Base-by-base conservation (phyloP, 352 stramenopile species). In the Thalassiosira mediterranea region DNA sequence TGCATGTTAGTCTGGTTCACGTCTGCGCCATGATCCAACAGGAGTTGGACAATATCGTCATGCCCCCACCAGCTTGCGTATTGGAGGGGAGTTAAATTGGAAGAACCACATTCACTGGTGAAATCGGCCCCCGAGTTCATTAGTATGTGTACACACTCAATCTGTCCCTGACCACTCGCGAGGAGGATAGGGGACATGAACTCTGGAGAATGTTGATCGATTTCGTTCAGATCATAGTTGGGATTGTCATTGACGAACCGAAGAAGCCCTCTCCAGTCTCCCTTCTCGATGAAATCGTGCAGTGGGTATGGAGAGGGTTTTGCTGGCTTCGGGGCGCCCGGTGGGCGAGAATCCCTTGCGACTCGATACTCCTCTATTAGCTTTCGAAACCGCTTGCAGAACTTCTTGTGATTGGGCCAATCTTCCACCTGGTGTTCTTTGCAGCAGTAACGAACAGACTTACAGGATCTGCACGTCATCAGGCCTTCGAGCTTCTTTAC, bases 341-440 rank as follows among this genome's bases (percentile, higher is more conserved):
- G 37, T 8, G 37, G 37, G 15, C 37, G 37, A 15, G 37, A 15
- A 44, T 44, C 37, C 8, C 37, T 8, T 15, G 15, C 37, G 8
- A 44, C 15, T 44, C 15, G 8, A 15, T 44, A 44, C 15, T 44
- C 37, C 15, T 8, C 37, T 15, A 44, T 44, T 15, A 44, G 37
- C 37, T 44, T 44, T 15, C 37, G 8, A 15, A 44, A 44, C 15
- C 37, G 37, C 37, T 44, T 44, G 37, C 37, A 44, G 37, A 44
- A 44, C 15, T 44, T 44, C 15, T 44, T 44, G 37, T 44, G 37
- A 15, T 15, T 44, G 37, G 37, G 37, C 37, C 37, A 44, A 15
- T 44, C 37, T 15, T 44, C 37, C 8, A 44, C 37, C 37, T 44
- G 37, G 37, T 44, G 37, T 44, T 44, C 37, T 44, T 44, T 44